Evolutionary conservation across 208 protist genomes (phyloP), one percentile per base, ranked within the genome.

Genomic region (Crithidia sp.): DNA sequence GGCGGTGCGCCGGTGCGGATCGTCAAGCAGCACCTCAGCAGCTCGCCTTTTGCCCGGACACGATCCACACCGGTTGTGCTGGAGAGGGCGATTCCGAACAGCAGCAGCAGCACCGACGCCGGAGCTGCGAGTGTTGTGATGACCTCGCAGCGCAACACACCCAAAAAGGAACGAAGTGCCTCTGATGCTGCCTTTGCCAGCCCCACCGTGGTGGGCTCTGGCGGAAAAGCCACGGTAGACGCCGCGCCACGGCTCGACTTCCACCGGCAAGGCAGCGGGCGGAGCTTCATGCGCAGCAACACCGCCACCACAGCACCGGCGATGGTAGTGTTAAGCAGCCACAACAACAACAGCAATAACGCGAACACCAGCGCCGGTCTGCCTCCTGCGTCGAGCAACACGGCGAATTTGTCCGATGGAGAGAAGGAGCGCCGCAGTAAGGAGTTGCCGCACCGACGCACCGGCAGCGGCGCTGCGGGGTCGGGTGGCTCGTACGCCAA

Each of bases 241-340:
- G 79, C 74, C 1, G 68, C 79, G 17, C 79, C 79, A 59, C 73
- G 79, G 4, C 66, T 84, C 6, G 79, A 84, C 40, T 84, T 84
- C 55, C 59, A 71, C 16, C 79, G 79, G 2, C 79, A 84, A 70
- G n/a, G 13, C 2, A 79, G 74, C 45, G 7, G 28, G 2, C 67
- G 70, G 19, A 49, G 64, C 10, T 74, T 74, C 61, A 66, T 68
- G 49, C 74, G 67, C 28, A 70, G 74, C 67, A 74, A 72, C 54
- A 79, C 74, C 6, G 39, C 60, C 14, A 53, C 73, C 47, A 55
- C 14, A 55, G 16, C 14, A 7, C 8, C 14, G 8, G 50, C 14
- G 50, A 14, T 17, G 50, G 50, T 5, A 2, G 14, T 55, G 50
- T 2, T 5, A 5, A 28, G 19, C 19, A 13, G 37, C 56, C 17